Base-by-base conservation (phyloP, 345 rosid species). In the Eucalyptus urophylla region DNA sequence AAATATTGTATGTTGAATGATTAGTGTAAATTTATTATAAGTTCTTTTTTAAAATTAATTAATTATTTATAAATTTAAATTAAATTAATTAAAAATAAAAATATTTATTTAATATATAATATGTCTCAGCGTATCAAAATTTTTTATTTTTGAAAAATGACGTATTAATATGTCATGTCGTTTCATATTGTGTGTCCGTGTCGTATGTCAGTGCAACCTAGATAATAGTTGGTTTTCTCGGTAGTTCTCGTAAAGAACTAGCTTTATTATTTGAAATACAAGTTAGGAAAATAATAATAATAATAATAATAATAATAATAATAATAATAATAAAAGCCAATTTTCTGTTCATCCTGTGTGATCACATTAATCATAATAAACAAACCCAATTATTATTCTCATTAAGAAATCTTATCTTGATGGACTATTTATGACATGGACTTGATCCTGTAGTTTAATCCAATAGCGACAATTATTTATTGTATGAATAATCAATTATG, bases 111-210 rank as follows among this genome's bases (percentile, higher is more conserved):
- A 2, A 49, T 49, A 14, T 49, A 49, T 1, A 14, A 49, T 1
- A 14, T 5, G 14, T 2, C 6, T 6, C 6, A 14, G 2, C 6
- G 2, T 49, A 14, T 49, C 3, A 0, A 0, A 14, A 49, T 49
- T 49, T 49, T 49, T 0, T 50, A 49, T 49, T 49, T 49, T 49
- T 49, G 7, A 49, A 14, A 49, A 49, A 49, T 49, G 7, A 49
- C 0, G 6, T 14, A 14, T 49, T 0, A 3, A 50, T 0, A 3
- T 49, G 3, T 49, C 51, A 2, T 14, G 3, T 49, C 15, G 7
- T 14, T 1, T 49, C 15, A 49, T 49, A 49, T 49, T 1, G 15
- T 0, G 51, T 13, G 16, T 49, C 0, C 51, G 1, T 14, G 7
- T 14, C 3, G 16, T 14, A 0, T 49, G 51, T 49, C 0, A 1